These are phyloP conservation scores for Podospora anserina DNA, from an alignment of 495 filamentous ascomycete species.

Conservation along the genomic window DNA sequence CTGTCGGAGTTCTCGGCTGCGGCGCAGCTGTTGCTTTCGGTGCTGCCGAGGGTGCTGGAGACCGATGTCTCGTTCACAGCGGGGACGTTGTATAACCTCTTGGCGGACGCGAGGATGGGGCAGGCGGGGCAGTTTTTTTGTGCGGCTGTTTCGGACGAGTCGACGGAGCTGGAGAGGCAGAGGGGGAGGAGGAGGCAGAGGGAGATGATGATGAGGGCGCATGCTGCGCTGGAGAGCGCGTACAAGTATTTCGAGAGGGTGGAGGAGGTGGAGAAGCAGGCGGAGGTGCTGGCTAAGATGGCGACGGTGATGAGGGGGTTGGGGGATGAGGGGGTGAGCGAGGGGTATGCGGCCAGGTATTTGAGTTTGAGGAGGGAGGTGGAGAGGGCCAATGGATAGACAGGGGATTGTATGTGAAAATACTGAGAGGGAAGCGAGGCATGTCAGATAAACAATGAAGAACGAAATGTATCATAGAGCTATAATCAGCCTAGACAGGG, in stretches of 20 bases:
- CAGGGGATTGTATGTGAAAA: neutral
- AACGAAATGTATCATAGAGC: neutral
- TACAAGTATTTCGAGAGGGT: slow-evolving; percentile 63
- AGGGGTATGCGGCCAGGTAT: slow-evolving; percentile 73
- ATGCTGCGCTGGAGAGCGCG: slow-evolving; percentile 66
- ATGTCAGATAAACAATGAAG: neutral
- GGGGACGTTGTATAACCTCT: slow-evolving; percentile 66
- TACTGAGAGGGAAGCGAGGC: neutral
- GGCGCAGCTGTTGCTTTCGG: slow-evolving; percentile 60
- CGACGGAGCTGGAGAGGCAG: slow-evolving; percentile 3
- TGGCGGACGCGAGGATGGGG: slow-evolving; percentile 83
- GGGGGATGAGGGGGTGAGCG: slow-evolving; percentile 66
- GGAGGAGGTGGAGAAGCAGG: slow-evolving; percentile 70
- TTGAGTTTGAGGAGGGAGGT: slow-evolving; percentile 45
- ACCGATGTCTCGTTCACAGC: slow-evolving; percentile 62
- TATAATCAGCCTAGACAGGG: neutral
- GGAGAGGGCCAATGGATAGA: neutral
- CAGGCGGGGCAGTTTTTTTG: slow-evolving; percentile 57
- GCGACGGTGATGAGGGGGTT: slow-evolving; percentile 73
- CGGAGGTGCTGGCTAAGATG: slow-evolving; percentile 84
- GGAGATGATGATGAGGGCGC: slow-evolving; percentile 61
- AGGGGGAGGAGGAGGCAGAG: slow-evolving; percentile 36
- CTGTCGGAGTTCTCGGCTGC: slow-evolving; percentile 74
- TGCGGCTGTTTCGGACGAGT: slow-evolving; percentile 17
- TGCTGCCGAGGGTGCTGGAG: slow-evolving; percentile 82